Evolutionary conservation across 2,329 filamentous ascomycete species (phyloP).

Genomic region (Eutypella sp.): DNA sequence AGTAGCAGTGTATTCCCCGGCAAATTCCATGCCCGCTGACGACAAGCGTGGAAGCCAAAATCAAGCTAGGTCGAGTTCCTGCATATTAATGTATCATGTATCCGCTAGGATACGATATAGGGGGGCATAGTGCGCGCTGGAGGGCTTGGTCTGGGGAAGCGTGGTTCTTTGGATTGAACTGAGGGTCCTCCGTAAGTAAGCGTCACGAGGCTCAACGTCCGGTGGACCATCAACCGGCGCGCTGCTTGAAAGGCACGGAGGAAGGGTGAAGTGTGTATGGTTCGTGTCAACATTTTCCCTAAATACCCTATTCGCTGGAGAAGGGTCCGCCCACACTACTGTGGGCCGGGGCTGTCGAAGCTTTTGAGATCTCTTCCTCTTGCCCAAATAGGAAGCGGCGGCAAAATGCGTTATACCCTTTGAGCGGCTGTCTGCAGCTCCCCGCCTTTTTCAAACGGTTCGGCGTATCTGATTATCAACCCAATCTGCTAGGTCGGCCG

Average conservation of each 20-base stretch:
- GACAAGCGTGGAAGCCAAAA: not conserved
- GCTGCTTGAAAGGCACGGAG: not conserved
- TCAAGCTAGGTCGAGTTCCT: not conserved
- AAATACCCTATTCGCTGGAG: constrained; percentile 20
- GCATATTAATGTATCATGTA: not conserved
- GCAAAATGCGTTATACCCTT: constrained; percentile 23
- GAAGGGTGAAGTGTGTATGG: not conserved
- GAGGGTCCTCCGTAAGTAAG: too few species aligned
- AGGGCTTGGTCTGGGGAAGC: too few species aligned
- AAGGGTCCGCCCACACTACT: constrained; percentile 14
- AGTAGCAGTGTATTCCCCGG: not conserved
- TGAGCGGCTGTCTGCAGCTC: constrained; percentile 20
- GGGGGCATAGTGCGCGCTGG: too few species aligned
- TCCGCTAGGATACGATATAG: not conserved
- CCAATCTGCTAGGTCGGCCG: not conserved
- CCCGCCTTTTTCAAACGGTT: constrained; percentile 16
- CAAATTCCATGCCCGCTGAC: not conserved
- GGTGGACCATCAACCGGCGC: not conserved
- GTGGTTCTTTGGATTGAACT: too few species aligned
- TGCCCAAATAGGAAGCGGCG: constrained; percentile 18
- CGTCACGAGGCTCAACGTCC: not conserved
- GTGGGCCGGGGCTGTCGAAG: constrained; percentile 13
- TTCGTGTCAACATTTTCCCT: constrained; percentile 13
- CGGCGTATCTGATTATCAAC: constrained; percentile 10
- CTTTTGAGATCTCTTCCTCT: constrained; percentile 15